Percentiles rank a stretch among this genome's conserved stretches.
Conservation (phyloP, 2,329 filamentous ascomycete genomes). For the Colletotrichum tamarilloi region DNA sequence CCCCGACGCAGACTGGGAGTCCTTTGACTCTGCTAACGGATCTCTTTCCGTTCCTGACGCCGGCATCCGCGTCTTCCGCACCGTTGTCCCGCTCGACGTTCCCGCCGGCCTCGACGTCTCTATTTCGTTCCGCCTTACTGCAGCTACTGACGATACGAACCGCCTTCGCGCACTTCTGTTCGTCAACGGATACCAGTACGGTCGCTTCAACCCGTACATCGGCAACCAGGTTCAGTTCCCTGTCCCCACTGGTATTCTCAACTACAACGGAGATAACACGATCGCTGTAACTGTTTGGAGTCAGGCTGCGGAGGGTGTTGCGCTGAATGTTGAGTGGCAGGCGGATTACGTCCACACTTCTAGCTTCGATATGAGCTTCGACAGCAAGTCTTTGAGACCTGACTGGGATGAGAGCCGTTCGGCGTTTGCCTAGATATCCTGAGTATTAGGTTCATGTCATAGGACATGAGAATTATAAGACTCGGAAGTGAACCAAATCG, state of each 20-base stretch:
- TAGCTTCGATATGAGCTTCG: slow-evolving; percentile 62
- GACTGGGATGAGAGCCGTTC: slow-evolving; percentile 56
- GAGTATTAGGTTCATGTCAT: background rate
- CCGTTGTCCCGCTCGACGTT: slow-evolving; percentile 60
- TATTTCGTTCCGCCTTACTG: slow-evolving; percentile 64
- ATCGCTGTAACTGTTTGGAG: slow-evolving; percentile 70
- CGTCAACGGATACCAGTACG: slow-evolving; percentile 75
- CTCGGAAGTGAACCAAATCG: too few species aligned
- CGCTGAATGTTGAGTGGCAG: slow-evolving; percentile 60
- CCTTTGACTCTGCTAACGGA: slow-evolving; percentile 42
- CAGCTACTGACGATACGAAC: slow-evolving; percentile 52
- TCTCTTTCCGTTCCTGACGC: slow-evolving; percentile 57
- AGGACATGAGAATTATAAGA: background rate
- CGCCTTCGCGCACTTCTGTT: slow-evolving; percentile 64
- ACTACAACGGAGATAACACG: slow-evolving; percentile 69
- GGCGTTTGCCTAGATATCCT: slow-evolving; percentile 43
- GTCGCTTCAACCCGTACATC: slow-evolving; percentile 68
- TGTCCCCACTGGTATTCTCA: slow-evolving; percentile 67
- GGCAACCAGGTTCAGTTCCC: slow-evolving; percentile 71
- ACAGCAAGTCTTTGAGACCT: slow-evolving; percentile 60
- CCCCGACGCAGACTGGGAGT: slow-evolving; percentile 57
- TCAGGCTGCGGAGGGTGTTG: slow-evolving; percentile 62
- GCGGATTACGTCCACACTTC: slow-evolving; percentile 65
- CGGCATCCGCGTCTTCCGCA: slow-evolving; percentile 67
- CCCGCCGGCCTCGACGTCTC: slow-evolving; percentile 65